phyloP scores from a whole-genome alignment of 768 basidiomycete genomes.

The Pholiota conissans region DNA sequence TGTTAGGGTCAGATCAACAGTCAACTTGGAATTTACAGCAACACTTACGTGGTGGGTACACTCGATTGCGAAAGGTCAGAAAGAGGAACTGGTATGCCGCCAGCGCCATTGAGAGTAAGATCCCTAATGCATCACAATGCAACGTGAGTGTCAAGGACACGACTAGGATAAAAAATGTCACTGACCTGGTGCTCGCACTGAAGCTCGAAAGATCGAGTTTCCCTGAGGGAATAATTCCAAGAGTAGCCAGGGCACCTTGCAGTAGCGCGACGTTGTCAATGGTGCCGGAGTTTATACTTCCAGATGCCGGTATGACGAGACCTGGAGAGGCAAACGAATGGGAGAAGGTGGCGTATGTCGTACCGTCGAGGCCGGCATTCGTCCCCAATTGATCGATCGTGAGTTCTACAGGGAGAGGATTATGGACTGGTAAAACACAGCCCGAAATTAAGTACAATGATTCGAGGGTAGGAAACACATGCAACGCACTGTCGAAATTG shows the following conservation, averaged over 20 bases:
- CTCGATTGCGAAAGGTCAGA: too few relatives aligned
- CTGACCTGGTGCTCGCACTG: neutral
- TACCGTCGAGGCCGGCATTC: conserved; percentile 50
- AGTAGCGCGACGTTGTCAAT: neutral
- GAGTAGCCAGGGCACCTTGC: neutral
- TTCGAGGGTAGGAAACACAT: too few relatives aligned
- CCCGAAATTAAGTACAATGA: too few relatives aligned
- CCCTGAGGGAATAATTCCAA: neutral
- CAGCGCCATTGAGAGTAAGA: too few relatives aligned
- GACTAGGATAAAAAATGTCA: too few relatives aligned
- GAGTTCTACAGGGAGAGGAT: conserved; percentile 45
- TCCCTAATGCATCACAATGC: too few relatives aligned
- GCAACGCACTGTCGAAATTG: conserved; percentile 34
- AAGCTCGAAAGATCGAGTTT: neutral
- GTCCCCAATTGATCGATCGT: conserved; percentile 42
- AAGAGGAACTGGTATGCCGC: too few relatives aligned
- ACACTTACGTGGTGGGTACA: too few relatives aligned
- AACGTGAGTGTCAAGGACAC: too few relatives aligned
- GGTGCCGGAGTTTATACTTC: neutral
- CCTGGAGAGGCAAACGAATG: neutral
- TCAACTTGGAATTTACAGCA: too few relatives aligned
- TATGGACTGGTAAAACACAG: conserved; percentile 31
- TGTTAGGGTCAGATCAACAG: too few relatives aligned
- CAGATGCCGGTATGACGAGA: neutral
- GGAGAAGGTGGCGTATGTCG: conserved; percentile 49